Evolutionary conservation across 2,329 filamentous ascomycete genomes (phyloP).

Genomic region (Pestalotiopsis sp.): DNA sequence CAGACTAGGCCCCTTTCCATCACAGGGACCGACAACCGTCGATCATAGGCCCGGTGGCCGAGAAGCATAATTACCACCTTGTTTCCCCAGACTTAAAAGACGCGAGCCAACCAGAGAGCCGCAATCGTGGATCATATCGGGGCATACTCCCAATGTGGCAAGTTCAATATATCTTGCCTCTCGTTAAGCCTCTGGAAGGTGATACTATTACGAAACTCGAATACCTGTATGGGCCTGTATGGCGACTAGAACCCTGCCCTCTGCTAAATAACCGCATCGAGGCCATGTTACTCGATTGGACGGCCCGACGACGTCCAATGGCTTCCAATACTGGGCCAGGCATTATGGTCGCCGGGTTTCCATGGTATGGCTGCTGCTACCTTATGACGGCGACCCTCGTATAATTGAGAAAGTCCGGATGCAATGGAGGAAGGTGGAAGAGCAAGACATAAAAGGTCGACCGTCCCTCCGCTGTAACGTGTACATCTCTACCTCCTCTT

Average conservation of each 20-base stretch:
- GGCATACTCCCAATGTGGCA: conserved; percentile 2
- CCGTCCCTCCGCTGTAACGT: not conserved
- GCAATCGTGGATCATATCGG: conserved; percentile 2
- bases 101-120: not conserved
- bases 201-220: conserved; percentile 10
- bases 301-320: not conserved
- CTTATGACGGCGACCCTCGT: not conserved
- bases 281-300: conserved; percentile 2
- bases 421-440: not conserved
- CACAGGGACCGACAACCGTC: not conserved
- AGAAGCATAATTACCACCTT: conserved; percentile 1
- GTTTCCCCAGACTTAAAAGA: conserved; percentile 7
- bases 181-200: conserved; percentile 1
- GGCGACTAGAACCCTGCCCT: conserved; percentile 7
- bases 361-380: not conserved
- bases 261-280: not conserved
- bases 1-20: not conserved
- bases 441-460: conserved; percentile 3
- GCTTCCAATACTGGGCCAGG: not conserved
- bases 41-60: conserved; percentile 1
- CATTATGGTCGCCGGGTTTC: not conserved
- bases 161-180: conserved; percentile 11
- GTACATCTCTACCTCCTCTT: not conserved
- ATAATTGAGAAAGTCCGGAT: not conserved
- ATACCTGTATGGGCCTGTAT: not conserved